Evolutionary conservation across 441 rosid species (phyloP).

Genomic region (Cnidoscolus chayamansa): DNA sequence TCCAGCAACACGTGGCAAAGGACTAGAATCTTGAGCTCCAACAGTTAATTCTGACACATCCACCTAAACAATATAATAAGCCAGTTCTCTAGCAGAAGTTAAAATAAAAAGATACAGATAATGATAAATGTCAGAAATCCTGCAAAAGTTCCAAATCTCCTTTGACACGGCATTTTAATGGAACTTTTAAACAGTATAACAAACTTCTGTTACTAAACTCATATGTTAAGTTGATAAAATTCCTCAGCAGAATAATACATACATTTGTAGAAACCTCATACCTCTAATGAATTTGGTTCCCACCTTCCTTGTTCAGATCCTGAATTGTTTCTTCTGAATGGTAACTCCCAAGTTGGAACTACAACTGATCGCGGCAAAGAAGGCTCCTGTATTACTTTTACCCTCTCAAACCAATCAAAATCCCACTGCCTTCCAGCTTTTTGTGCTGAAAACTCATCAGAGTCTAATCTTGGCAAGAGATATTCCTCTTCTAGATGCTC

Average conservation of each 20-base stretch:
- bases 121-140: not conserved
- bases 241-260: not conserved
- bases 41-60: slow-evolving; percentile 70
- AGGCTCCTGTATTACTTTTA: slow-evolving; percentile 67
- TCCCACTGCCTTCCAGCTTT: slow-evolving; percentile 87
- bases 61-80: slow-evolving; percentile 59
- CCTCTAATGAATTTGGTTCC: slow-evolving; percentile 84
- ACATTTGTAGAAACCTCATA: slow-evolving; percentile 24
- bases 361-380: slow-evolving; percentile 68
- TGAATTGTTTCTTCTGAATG: slow-evolving; percentile 52
- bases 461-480: slow-evolving; percentile 69
- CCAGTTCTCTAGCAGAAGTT: slow-evolving; percentile 33
- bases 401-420: slow-evolving; percentile 90
- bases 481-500: slow-evolving; percentile 81
- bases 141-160: not conserved
- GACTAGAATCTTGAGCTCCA: slow-evolving; percentile 63
- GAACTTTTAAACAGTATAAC: slow-evolving; percentile 3
- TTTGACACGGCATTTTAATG: not conserved
- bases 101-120: slow-evolving; percentile 19
- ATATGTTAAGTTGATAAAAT: slow-evolving; percentile 10
- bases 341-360: slow-evolving; percentile 87
- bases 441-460: slow-evolving; percentile 68
- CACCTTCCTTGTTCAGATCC: slow-evolving; percentile 44
- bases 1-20: slow-evolving; percentile 59
- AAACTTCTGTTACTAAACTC: not conserved